A percentile compares a stretch with the other conserved stretches of the same genome.
Conservation (phyloP, 1,284 basidiomycete genomes). For the Ustilago curta region DNA sequence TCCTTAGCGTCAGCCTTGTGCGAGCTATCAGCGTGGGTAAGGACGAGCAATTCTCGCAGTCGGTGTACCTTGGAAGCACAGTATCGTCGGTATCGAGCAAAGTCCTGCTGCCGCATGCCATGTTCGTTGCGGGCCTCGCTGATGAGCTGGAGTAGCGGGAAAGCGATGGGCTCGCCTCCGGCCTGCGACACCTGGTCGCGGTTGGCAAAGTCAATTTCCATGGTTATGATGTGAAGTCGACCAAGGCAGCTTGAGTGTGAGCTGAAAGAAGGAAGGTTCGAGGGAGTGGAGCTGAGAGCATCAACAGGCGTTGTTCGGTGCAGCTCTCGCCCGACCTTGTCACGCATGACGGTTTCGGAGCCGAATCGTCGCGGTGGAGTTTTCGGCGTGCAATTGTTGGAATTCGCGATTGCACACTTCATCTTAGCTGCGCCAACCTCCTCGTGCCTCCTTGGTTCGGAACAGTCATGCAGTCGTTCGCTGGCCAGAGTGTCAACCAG, state of each 20-base stretch:
- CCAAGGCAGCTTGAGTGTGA: neutral
- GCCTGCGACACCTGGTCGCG: conserved; percentile 28
- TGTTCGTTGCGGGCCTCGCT: conserved; percentile 91
- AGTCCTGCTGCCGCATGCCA: conserved; percentile 89
- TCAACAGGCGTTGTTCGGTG: neutral
- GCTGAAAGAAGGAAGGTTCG: neutral
- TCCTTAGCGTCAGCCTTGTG: conserved; percentile 36
- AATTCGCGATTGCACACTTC: neutral
- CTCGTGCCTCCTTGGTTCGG: no score
- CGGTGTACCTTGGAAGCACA: conserved; percentile 91
- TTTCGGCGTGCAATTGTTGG: neutral
- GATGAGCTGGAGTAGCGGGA: conserved; percentile 80
- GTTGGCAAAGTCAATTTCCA: conserved; percentile 45
- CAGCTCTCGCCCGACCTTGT: conserved; percentile 29
- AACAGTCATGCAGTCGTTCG: no score
- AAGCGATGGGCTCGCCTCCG: conserved; percentile 36
- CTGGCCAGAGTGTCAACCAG: no score
- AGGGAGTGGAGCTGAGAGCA: neutral
- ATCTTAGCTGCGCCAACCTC: neutral
- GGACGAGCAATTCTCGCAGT: conserved; percentile 82
- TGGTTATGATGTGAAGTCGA: neutral
- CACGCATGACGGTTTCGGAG: conserved; percentile 12
- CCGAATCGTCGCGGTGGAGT: conserved; percentile 7
- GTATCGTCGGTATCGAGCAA: conserved; percentile 85
- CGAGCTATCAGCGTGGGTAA: conserved; percentile 75